Base-by-base conservation (phyloP, 208 protist genomes). In the Spongospora subterranea region DNA sequence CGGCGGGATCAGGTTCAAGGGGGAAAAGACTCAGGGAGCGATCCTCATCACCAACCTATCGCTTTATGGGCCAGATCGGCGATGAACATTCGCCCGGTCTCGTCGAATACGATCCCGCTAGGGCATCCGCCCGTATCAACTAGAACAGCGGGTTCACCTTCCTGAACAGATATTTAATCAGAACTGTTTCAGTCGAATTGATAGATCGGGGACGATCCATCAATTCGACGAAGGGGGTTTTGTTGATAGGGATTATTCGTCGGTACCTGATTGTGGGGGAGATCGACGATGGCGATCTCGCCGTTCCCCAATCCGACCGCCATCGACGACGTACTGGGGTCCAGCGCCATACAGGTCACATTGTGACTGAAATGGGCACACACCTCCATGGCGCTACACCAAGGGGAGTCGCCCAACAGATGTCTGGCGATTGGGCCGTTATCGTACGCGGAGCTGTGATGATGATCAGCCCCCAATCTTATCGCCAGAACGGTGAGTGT, bases 51-150 rank as follows among this genome's bases (percentile, higher is more conserved):
- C 71, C 17, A 43, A 82, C 71, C 6, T 6, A 82, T 82, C n/a
- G 71, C 71, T 82, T 82, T 82, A n/a, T 82, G 71, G 35, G 11
- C 71, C 35, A 43, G 6, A 82, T 82, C 71, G n/a, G 71, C 71
- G 40, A 82, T 82, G n/a, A 82, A 82, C n/a, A 82, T 39, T 82
- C 71, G 71, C n/a, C 71, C 71, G 71, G 71, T 82, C 13, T 6
- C 40, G n/a, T 82, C 71, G 40, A 82, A 82, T 35, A n/a, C 40
- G 71, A 82, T 43, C 13, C 71, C 71, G 35, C 17, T 45, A 82
- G 71, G 71, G 71, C 40, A 35, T 20, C 71, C 71, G 6, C n/a
- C 71, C 35, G 71, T 82, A 45, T 43, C 35, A 13, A 82, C n/a
- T 6, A 82, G n/a, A n/a, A 82, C n/a, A 17, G 6, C 71, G 35